Evolutionary conservation across 257 asterid genomes (phyloP).

Genomic region (Ehretia macrophylla): DNA sequence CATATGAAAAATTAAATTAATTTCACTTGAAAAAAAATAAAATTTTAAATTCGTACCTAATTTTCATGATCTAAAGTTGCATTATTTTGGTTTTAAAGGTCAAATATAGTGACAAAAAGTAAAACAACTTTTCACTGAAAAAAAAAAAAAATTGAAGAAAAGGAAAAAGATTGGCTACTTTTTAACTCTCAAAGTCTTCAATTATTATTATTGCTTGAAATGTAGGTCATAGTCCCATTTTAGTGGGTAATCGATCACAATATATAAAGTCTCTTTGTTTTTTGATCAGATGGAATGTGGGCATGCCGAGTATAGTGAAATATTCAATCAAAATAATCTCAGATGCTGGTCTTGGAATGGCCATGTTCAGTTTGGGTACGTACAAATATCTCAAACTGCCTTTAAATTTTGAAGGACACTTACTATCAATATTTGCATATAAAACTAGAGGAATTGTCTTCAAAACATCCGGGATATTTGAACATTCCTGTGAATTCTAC

Average conservation of each 20-base stretch:
- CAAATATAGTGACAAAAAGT: slow-evolving; percentile 1
- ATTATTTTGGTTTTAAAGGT: not conserved
- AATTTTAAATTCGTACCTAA: too few species aligned
- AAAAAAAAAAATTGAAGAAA: not conserved
- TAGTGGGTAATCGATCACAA: not conserved
- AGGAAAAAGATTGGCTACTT: too few species aligned
- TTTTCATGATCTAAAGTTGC: not conserved
- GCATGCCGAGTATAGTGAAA: slow-evolving; percentile 66
- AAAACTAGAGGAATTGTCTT: too few species aligned
- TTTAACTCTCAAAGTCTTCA: too few species aligned
- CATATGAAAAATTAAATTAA: too few species aligned
- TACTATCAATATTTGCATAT: too few species aligned
- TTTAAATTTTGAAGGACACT: too few species aligned
- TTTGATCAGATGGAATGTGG: slow-evolving; percentile 61
- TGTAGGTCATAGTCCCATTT: not conserved
- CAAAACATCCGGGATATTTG: too few species aligned
- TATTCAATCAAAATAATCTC: slow-evolving; percentile 66
- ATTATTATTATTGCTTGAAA: not conserved
- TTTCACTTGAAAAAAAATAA: too few species aligned
- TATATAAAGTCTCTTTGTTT: not conserved
- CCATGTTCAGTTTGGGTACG: slow-evolving; percentile 71
- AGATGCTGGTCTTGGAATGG: slow-evolving; percentile 84
- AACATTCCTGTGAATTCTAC: too few species aligned
- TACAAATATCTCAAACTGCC: not conserved
- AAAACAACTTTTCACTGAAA: slow-evolving; percentile 2